phyloP scores from a whole-genome alignment of 179 eudicot genomes.

The Spinacia oleracea region DNA sequence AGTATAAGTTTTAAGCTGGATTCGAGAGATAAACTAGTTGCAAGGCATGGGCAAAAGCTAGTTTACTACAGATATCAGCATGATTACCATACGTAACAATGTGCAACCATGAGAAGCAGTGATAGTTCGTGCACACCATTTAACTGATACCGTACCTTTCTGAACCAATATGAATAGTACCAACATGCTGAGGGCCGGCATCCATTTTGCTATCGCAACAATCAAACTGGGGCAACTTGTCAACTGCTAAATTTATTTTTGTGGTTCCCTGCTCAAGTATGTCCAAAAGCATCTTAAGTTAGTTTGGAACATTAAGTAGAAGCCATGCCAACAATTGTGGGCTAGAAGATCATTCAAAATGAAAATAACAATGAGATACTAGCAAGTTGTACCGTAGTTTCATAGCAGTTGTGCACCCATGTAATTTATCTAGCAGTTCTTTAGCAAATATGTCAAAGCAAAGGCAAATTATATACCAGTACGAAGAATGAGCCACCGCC shows the following conservation, averaged over 20 bases:
- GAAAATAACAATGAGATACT: not conserved
- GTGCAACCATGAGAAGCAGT: not conserved
- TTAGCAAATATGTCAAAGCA: not conserved
- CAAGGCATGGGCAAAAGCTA: not conserved
- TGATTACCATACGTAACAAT: not conserved
- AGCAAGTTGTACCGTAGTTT: not conserved
- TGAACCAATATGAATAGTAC: constrained; percentile 94
- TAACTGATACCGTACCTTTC: constrained; percentile 59
- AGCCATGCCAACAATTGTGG: constrained; percentile 4
- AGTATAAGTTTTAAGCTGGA: not conserved
- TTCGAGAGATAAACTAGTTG: not conserved
- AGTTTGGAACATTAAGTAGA: not conserved
- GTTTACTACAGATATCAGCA: constrained; percentile 1
- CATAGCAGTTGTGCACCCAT: not conserved
- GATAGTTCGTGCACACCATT: constrained; percentile 10
- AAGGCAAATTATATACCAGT: not conserved
- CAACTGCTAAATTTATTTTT: constrained; percentile 92
- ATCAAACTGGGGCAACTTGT: constrained; percentile 64
- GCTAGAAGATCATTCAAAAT: not conserved
- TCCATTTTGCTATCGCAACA: constrained; percentile 66
- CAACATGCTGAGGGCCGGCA: constrained; percentile 88
- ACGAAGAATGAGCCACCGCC: not conserved
- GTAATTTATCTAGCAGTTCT: not conserved
- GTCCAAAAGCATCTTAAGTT: not conserved
- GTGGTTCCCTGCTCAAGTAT: constrained; percentile 74